Percentiles rank a stretch among this genome's conserved stretches.
Conservation (phyloP, 805 yeast genomes). For the Saturnispora serradocipensis region DNA sequence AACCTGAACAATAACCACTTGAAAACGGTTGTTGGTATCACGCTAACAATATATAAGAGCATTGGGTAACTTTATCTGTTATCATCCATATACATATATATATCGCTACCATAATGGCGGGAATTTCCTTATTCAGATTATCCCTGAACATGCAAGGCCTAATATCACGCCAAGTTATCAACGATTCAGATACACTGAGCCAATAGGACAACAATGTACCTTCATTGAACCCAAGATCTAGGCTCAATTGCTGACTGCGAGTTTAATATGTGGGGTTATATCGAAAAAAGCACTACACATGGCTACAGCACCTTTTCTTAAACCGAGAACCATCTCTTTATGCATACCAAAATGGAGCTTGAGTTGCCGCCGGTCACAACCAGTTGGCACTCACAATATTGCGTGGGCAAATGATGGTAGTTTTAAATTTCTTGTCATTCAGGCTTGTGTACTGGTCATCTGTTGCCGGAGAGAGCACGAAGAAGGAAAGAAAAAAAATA, state of each 20-base stretch:
- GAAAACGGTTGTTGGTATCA: not conserved
- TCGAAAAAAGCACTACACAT: too few species aligned
- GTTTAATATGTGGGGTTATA: not conserved
- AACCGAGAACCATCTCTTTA: not conserved
- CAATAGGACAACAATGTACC: not conserved
- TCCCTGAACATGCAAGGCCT: too few species aligned
- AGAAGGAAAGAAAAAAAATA: not conserved
- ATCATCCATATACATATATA: too few species aligned
- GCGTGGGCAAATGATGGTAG: not conserved
- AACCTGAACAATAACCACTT: not conserved
- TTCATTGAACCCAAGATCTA: not conserved
- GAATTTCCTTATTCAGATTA: not conserved
- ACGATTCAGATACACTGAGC: not conserved
- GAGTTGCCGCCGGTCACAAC: not conserved
- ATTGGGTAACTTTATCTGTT: not conserved
- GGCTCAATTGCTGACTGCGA: not conserved
- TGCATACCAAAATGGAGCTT: not conserved
- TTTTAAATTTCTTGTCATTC: not conserved
- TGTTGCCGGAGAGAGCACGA: not conserved
- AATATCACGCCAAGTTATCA: too few species aligned
- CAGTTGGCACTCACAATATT: not conserved
- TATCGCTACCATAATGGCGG: not conserved
- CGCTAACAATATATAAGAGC: not conserved
- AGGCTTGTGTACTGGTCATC: not conserved
- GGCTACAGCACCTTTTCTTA: too few species aligned